Conservation (phyloP, 2,329 filamentous ascomycete species). For the Alternaria viburni region DNA sequence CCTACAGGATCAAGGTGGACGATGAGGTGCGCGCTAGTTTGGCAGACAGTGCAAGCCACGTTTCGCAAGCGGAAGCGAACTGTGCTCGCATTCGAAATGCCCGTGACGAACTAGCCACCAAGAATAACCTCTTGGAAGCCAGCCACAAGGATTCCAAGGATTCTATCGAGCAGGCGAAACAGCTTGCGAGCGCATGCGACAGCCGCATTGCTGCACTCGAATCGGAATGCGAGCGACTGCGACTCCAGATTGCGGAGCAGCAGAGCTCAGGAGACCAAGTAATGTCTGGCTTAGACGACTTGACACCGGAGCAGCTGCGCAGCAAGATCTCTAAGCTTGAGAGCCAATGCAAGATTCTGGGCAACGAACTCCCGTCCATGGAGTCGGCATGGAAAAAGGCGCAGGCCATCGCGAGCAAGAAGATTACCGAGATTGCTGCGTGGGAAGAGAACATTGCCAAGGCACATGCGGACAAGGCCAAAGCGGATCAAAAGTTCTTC, state of each 20-base stretch:
- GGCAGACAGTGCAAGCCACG: constrained; percentile 79
- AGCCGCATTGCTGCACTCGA: constrained; percentile 83
- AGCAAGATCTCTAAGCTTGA: constrained; percentile 76
- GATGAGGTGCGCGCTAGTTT: constrained; percentile 76
- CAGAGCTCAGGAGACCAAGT: constrained; percentile 26
- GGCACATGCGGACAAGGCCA: constrained; percentile 85
- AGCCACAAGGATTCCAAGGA: constrained; percentile 77
- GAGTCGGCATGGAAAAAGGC: constrained; percentile 91
- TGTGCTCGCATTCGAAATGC: constrained; percentile 82
- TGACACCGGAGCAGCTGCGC: constrained; percentile 74
- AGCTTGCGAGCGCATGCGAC: constrained; percentile 79
- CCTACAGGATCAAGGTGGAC: constrained; percentile 81
- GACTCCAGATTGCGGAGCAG: constrained; percentile 60
- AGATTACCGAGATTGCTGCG: constrained; percentile 76
- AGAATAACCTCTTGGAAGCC: constrained; percentile 79
- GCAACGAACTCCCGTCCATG: constrained; percentile 85
- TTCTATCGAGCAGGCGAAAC: constrained; percentile 75
- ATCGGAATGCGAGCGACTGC: constrained; percentile 77
- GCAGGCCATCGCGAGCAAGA: constrained; percentile 82
- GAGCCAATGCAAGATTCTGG: constrained; percentile 81
- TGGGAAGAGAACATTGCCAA: constrained; percentile 80
- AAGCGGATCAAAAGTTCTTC: constrained; percentile 98
- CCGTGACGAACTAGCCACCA: constrained; percentile 84
- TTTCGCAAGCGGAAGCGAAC: constrained; percentile 82
- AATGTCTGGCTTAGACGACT: constrained; percentile 58